Evolutionary conservation across 2,329 filamentous ascomycete genomes (phyloP).

Genomic region (Cladosporium halotolerans): DNA sequence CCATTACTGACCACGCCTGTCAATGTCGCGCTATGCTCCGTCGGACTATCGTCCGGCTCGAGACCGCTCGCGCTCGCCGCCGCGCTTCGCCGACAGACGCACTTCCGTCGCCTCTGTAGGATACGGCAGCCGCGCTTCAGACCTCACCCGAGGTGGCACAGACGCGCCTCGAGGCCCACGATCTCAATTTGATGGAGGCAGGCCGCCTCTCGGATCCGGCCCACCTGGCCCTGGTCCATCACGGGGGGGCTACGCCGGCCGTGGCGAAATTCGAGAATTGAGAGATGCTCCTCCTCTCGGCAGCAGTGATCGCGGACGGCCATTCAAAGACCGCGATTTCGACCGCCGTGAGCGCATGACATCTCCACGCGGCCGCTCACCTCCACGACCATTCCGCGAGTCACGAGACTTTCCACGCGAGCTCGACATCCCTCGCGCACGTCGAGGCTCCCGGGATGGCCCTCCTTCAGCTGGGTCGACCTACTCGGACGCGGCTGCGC

Average conservation of each 20-base stretch:
- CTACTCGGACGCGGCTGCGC: conserved; percentile 57
- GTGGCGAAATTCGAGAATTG: conserved; percentile 27
- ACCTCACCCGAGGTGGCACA: conserved; percentile 20
- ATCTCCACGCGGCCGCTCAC: conserved; percentile 59
- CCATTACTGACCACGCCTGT: conserved; percentile 6
- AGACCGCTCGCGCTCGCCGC: conserved; percentile 67
- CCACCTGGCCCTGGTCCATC: conserved; percentile 55
- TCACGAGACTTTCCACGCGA: conserved; percentile 59
- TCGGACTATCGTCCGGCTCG: conserved; percentile 41
- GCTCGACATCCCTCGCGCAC: conserved; percentile 60
- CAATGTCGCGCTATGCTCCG: conserved; percentile 31
- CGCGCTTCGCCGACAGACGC: conserved; percentile 62
- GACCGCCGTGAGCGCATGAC: conserved; percentile 54
- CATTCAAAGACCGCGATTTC: conserved; percentile 46
- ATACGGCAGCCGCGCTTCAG: conserved; percentile 24
- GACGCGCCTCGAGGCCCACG: conserved; percentile 80
- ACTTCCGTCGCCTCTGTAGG: conserved; percentile 45
- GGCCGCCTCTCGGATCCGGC: conserved; percentile 24
- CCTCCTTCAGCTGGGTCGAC: conserved; percentile 66
- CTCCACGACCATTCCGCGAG: conserved; percentile 52
- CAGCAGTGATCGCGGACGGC: conserved; percentile 60
- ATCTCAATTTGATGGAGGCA: conserved; percentile 60
- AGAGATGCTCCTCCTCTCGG: conserved; percentile 52
- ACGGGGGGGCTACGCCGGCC: conserved; percentile 6
- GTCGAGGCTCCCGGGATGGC: conserved; percentile 65